These are phyloP conservation scores for Allium sativum DNA, from an alignment of 106 monocot species.

Conservation along the genomic window DNA sequence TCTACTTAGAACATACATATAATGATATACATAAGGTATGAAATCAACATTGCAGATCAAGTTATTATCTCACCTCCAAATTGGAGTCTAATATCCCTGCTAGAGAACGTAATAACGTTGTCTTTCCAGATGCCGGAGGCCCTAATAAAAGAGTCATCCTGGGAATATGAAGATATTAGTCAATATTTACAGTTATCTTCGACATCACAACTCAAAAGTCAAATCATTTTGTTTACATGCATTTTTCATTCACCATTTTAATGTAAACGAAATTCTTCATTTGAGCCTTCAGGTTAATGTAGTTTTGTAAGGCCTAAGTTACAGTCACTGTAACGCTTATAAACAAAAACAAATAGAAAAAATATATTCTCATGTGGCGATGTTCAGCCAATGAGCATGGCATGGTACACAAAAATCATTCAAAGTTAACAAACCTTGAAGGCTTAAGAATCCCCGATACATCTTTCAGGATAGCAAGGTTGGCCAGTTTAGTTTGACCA, in stretches of 20 bases:
- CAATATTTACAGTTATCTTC: too few species aligned
- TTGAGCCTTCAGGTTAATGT: too few species aligned
- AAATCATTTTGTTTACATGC: too few species aligned
- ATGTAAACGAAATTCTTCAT: too few species aligned
- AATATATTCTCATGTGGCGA: too few species aligned
- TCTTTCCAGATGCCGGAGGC: constrained; percentile 70
- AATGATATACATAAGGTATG: not conserved
- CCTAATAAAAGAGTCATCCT: constrained; percentile 85
- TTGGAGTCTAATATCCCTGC: constrained; percentile 48
- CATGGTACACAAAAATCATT: not conserved
- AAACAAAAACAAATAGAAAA: too few species aligned
- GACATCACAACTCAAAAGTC: too few species aligned
- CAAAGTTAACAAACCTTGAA: constrained; percentile 18
- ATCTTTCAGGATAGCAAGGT: constrained; percentile 49
- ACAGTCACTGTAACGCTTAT: too few species aligned
- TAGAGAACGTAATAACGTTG: constrained; percentile 46
- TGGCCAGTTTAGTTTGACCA: constrained; percentile 15
- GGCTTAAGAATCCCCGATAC: constrained; percentile 45
- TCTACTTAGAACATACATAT: not conserved
- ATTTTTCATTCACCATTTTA: too few species aligned
- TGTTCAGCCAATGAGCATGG: too few species aligned
- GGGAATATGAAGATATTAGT: not conserved
- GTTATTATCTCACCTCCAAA: constrained; percentile 27
- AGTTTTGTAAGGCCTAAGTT: too few species aligned
- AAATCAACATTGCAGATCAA: not conserved